These are phyloP conservation scores for Colletotrichum sp. DNA, from an alignment of 2,329 filamentous ascomycete species.

Conservation along the genomic window DNA sequence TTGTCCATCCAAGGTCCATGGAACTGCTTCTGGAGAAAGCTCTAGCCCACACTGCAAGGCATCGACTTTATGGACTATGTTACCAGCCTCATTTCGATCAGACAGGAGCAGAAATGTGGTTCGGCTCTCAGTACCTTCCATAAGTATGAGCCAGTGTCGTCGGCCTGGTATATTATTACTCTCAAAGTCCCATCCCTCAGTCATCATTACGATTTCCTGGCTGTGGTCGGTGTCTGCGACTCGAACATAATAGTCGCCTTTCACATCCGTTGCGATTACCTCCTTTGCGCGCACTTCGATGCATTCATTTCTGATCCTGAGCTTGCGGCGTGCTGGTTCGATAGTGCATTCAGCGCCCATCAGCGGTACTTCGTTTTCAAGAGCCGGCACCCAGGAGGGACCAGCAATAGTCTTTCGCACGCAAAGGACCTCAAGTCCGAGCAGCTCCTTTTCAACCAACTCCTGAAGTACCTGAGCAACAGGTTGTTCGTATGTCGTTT, in stretches of 20 bases:
- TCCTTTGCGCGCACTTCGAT: not conserved
- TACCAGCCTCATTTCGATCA: not conserved
- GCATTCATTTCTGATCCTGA: not conserved
- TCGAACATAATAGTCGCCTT: not conserved
- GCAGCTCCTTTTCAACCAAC: not conserved
- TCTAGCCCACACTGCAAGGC: not conserved
- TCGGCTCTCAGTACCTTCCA: not conserved
- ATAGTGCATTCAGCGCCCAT: not conserved
- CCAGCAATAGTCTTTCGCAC: not conserved
- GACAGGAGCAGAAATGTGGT: not conserved
- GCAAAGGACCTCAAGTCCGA: not conserved
- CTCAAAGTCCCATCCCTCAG: not conserved
- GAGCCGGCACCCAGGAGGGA: not conserved
- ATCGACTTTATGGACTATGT: not conserved
- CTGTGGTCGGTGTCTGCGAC: not conserved
- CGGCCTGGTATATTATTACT: not conserved
- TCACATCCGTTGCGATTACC: not conserved
- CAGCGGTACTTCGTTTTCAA: not conserved
- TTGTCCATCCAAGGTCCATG: not conserved
- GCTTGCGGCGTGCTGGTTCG: not conserved
- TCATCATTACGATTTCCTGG: not conserved
- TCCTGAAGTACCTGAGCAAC: not conserved
- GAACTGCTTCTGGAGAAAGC: not conserved
- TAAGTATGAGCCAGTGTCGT: not conserved
- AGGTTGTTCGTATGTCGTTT: not conserved